Evolutionary conservation across 768 basidiomycete species (phyloP).

Genomic region (Galerina marginata): DNA sequence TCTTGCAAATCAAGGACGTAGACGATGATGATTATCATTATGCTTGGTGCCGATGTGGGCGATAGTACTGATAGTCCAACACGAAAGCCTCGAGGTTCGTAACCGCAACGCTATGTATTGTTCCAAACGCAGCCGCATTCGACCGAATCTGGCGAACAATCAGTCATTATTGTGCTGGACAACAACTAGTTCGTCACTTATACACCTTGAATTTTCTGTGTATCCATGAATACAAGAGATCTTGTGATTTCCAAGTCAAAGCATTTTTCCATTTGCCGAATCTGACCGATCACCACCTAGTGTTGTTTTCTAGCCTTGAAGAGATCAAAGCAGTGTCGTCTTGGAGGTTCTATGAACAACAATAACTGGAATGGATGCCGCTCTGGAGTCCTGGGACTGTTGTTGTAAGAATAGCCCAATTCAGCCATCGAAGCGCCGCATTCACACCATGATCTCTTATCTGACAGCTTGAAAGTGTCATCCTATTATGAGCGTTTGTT

Average conservation of each 20-base stretch:
- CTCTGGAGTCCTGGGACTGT: background rate
- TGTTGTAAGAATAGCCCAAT: constrained; percentile 9
- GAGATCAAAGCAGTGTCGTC: constrained; percentile 4
- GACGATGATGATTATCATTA: no score
- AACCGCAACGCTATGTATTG: background rate
- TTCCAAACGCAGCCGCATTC: constrained; percentile 4
- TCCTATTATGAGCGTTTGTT: constrained; percentile 17
- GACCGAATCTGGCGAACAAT: constrained; percentile 13
- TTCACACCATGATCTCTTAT: constrained; percentile 17
- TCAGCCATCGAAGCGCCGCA: constrained; percentile 15
- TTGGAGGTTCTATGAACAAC: background rate
- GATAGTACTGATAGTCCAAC: no score
- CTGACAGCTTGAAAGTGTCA: constrained; percentile 14
- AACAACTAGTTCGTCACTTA: background rate
- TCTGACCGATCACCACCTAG: background rate
- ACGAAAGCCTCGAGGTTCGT: no score
- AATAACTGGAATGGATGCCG: background rate
- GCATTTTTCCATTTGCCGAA: background rate
- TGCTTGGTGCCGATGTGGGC: no score
- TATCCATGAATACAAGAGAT: constrained; percentile 13
- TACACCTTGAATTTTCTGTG: constrained; percentile 15
- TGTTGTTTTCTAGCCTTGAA: background rate
- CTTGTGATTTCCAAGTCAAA: constrained; percentile 7
- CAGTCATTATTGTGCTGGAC: constrained; percentile 11
- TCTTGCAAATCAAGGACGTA: no score